Conservation (phyloP, 495 filamentous ascomycete genomes). For the Trypethelium eluteriae region DNA sequence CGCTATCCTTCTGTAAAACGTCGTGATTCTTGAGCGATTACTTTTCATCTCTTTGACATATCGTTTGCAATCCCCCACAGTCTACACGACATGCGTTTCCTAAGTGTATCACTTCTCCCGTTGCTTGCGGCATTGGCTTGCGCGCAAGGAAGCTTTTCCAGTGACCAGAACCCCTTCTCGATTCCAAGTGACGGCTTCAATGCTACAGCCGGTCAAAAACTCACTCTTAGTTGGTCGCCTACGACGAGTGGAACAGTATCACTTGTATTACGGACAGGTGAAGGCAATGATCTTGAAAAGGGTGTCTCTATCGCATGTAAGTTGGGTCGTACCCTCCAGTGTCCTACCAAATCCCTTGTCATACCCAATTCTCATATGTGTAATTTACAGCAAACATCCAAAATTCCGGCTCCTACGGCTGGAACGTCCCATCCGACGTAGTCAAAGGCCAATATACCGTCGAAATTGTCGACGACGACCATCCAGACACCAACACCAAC, state of each 20-base stretch:
- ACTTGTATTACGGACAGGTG: constrained; percentile 48
- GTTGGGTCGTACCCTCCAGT: constrained; percentile 22
- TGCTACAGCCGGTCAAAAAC: constrained; percentile 45
- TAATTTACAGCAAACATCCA: constrained; percentile 41
- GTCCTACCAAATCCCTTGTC: background rate
- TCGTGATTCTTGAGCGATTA: background rate
- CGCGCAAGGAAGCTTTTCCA: constrained; percentile 14
- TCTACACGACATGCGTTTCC: constrained; percentile 19
- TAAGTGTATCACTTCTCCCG: constrained; percentile 15
- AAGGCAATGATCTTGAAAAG: constrained; percentile 37
- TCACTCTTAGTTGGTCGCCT: constrained; percentile 50
- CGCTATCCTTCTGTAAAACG: background rate
- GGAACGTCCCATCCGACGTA: constrained; percentile 43
- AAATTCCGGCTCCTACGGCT: constrained; percentile 53
- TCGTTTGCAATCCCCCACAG: background rate
- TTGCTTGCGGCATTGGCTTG: constrained; percentile 19
- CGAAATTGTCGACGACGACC: constrained; percentile 46
- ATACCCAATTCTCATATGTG: constrained; percentile 15
- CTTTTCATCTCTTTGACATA: background rate
- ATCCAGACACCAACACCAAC: constrained; percentile 43
- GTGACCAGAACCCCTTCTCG: constrained; percentile 47
- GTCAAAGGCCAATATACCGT: constrained; percentile 50
- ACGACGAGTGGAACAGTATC: constrained; percentile 47
- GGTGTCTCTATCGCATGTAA: constrained; percentile 49
- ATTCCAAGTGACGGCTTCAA: constrained; percentile 40